Percentiles rank a stretch among this genome's conserved stretches.
These are phyloP conservation scores for Mycena sanguinolenta DNA, from an alignment of 768 basidiomycete genomes.

Conservation along the genomic window DNA sequence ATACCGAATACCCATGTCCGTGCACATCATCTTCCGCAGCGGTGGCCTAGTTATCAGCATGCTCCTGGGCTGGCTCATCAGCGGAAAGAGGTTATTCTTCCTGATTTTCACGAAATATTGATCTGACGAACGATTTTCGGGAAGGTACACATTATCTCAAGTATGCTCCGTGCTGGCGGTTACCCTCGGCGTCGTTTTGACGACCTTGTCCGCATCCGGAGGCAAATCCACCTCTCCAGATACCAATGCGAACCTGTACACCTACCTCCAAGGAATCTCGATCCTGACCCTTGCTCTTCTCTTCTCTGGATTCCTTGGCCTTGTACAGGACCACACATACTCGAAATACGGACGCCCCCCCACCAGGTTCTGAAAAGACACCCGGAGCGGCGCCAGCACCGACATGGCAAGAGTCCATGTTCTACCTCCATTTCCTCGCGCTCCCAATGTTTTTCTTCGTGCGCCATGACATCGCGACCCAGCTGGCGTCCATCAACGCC, in stretches of 20 bases:
- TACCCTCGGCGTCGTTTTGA: constrained; percentile 81
- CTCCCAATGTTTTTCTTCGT: constrained; percentile 83
- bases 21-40: constrained; percentile 95
- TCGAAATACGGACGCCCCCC: constrained; percentile 41
- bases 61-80: constrained; percentile 79
- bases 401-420: constrained; percentile 92
- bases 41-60: constrained; percentile 90
- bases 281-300: constrained; percentile 84
- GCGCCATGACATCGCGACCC: constrained; percentile 62
- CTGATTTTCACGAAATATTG: background rate
- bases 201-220: constrained; percentile 82
- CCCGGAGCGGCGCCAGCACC: constrained; percentile 36
- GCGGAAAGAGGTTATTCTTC: constrained; percentile 65
- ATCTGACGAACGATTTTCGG: constrained; percentile 20
- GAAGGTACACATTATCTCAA: constrained; percentile 74
- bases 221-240: constrained; percentile 29
- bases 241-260: constrained; percentile 44
- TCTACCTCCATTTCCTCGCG: constrained; percentile 88
- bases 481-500: constrained; percentile 57
- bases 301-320: constrained; percentile 84
- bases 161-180: constrained; percentile 84
- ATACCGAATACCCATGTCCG: constrained; percentile 88
- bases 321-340: constrained; percentile 89
- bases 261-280: constrained; percentile 78
- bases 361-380: constrained; percentile 12